Evolutionary conservation across 1,284 basidiomycete genomes (phyloP), one percentile per base, ranked within the genome.

Genomic region (Austroboletus niveus): DNA sequence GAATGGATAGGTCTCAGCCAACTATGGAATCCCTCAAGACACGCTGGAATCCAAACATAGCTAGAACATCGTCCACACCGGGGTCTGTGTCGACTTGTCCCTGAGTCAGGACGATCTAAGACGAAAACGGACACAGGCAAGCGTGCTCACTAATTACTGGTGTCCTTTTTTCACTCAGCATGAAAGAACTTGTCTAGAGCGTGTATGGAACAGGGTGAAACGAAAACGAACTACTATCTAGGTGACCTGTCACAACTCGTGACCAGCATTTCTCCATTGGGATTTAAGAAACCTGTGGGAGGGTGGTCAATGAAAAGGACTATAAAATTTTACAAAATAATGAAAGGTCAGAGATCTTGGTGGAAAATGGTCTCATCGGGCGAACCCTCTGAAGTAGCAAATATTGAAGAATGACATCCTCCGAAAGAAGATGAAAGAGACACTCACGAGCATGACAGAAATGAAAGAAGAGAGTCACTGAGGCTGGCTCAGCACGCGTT

Each of bases 41-140:
- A 50, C 17, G 17, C 17, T 44, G 27, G 31, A 42, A 60, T 42
- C 3, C 54, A 36, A 66, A 74, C 71, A 84, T 86, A 36, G 94
- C 94, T 42, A 96, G 69, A 36, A 85, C 78, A 68, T 98, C 95
- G 71, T 98, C 95, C 3, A 97, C 91, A 43, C 95, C 95, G n/a
- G 89, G 88, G 66, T 90, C 87, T 22, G 87, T 87, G 58, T 90
- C 88, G 61, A 90, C 87, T 89, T 57, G 17, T 40, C 36, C 27
- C 58, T 38, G 51, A 17, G 55, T 60, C 40, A 57, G 17, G 48
- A 29, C 27, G 27, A 29, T 29, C 6, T 5, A 27, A 20, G 34
- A n/a, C 22, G 31, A 39, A 30, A 11, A 50, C 6, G 20, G 7
- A 42, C 20, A 20, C 31, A 27, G 12, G 11, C 17, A 29, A 29